phyloP scores from a whole-genome alignment of 495 filamentous ascomycete genomes.

The Sabuloglossum arenarium region DNA sequence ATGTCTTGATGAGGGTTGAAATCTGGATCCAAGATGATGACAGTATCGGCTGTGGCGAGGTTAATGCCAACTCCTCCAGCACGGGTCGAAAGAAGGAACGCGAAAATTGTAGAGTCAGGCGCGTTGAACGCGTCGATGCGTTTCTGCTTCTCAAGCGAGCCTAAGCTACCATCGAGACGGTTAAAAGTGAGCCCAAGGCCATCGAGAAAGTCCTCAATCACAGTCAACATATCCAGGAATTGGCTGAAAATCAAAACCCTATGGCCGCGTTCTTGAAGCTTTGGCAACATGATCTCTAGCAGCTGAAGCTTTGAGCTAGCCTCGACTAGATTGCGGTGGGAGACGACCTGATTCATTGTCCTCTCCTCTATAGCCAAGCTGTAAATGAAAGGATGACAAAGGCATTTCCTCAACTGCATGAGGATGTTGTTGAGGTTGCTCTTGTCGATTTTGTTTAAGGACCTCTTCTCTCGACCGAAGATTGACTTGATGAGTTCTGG shows the following conservation, averaged over 20 bases:
- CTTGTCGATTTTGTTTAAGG: slow-evolving; percentile 41
- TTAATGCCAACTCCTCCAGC: slow-evolving; percentile 97
- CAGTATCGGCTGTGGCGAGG: slow-evolving; percentile 87
- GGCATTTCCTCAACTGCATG: slow-evolving; percentile 83
- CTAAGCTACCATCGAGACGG: slow-evolving; percentile 70
- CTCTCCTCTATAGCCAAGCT: slow-evolving; percentile 73
- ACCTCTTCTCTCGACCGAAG: slow-evolving; percentile 31
- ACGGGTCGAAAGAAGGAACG: slow-evolving; percentile 79
- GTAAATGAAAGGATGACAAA: slow-evolving; percentile 93
- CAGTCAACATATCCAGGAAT: slow-evolving; percentile 56
- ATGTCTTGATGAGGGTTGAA: slow-evolving; percentile 98
- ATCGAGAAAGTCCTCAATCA: slow-evolving; percentile 59
- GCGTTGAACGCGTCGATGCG: slow-evolving; percentile 88
- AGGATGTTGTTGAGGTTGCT: slow-evolving; percentile 80
- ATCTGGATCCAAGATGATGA: slow-evolving; percentile 95
- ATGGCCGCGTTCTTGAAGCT: slow-evolving; percentile 72
- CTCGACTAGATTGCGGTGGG: slow-evolving; percentile 66
- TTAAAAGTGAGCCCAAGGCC: slow-evolving; percentile 47
- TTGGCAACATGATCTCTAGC: slow-evolving; percentile 76
- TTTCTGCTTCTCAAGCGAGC: slow-evolving; percentile 70
- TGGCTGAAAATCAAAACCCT: slow-evolving; percentile 92
- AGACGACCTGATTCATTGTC: slow-evolving; percentile 24
- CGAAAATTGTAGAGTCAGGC: slow-evolving; percentile 60
- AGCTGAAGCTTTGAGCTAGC: slow-evolving; percentile 80
- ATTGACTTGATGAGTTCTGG: slow-evolving; percentile 75